Percentiles rank a stretch among this genome's conserved stretches.
Conservation (phyloP, 1,284 basidiomycete genomes). For the Flammula alnicola region DNA sequence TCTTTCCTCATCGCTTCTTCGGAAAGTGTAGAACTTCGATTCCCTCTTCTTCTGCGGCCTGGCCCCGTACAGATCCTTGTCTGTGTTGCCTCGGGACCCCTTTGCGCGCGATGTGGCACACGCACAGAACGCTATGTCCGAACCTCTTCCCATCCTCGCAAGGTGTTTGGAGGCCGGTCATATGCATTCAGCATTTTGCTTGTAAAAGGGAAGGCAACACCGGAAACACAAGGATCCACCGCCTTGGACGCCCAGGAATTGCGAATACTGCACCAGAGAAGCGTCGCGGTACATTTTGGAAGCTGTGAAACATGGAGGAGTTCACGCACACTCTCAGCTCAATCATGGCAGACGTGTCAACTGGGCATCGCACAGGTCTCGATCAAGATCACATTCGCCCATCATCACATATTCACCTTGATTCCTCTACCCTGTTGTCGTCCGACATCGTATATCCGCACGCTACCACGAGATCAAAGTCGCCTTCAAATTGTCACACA, state of each 20-base stretch:
- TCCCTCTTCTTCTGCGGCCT: conserved; percentile 20
- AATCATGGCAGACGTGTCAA: conserved; percentile 23
- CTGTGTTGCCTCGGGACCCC: conserved; percentile 52
- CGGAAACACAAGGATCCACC: conserved; percentile 49
- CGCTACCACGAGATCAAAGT: conserved; percentile 12
- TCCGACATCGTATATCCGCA: not conserved
- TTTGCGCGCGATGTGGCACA: conserved; percentile 28
- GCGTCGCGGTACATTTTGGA: conserved; percentile 43
- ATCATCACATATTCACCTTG: conserved; percentile 38
- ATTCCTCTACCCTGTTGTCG: conserved; percentile 25
- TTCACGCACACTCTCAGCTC: conserved; percentile 35
- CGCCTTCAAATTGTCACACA: conserved; percentile 37
- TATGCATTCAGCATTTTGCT: conserved; percentile 21
- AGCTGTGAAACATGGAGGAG: conserved; percentile 36
- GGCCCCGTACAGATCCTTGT: conserved; percentile 46
- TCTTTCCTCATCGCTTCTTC: conserved; percentile 46
- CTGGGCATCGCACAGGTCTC: conserved; percentile 45
- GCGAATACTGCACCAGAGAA: conserved; percentile 44
- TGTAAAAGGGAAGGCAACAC: conserved; percentile 44
- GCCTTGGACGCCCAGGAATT: conserved; percentile 14
- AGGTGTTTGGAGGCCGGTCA: conserved; percentile 23
- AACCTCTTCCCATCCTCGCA: conserved; percentile 27
- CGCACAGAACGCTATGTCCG: conserved; percentile 37
- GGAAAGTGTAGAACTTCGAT: conserved; percentile 43
- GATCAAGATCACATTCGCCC: conserved; percentile 34